phyloP scores from a whole-genome alignment of 805 yeast genomes.

The Vanderwaltozyma tropicalis region DNA sequence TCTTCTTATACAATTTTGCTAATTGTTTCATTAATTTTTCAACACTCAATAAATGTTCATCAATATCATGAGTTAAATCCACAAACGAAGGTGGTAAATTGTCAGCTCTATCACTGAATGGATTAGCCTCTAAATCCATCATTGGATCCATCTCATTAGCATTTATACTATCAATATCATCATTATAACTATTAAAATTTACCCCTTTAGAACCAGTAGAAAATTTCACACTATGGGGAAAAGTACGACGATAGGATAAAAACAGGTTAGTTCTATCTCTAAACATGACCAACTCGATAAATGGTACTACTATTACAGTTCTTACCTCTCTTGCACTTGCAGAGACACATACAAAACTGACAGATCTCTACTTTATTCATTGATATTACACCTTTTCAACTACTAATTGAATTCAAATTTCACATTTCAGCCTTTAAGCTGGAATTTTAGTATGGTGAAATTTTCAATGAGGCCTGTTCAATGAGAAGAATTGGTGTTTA shows the following conservation, averaged over 20 bases:
- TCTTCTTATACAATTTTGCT: conserved; percentile 64
- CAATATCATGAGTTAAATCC: conserved; percentile 64
- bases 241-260: conserved; percentile 80
- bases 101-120: conserved; percentile 28
- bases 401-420: too few species aligned
- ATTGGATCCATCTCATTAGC: conserved; percentile 19
- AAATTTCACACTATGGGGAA: conserved; percentile 60
- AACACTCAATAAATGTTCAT: conserved; percentile 45
- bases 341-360: too few species aligned
- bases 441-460: too few species aligned
- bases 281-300: too few species aligned
- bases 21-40: conserved; percentile 47
- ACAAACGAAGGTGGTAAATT: conserved; percentile 70
- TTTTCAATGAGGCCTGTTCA: too few species aligned
- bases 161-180: too few species aligned
- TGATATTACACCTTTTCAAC: too few species aligned
- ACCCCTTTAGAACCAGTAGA: conserved; percentile 15
- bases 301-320: too few species aligned
- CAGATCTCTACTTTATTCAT: too few species aligned
- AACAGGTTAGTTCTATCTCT: conserved; percentile 91
- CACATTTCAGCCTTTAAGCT: too few species aligned
- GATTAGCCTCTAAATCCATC: conserved; percentile 15
- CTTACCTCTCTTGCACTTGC: too few species aligned
- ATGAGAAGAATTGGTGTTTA: too few species aligned
- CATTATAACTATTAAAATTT: conserved; percentile 3